Evolutionary conservation across 177 flowering plant genomes (phyloP), one percentile per base, ranked within the genome.

Genomic region (Vitis hybrid): DNA sequence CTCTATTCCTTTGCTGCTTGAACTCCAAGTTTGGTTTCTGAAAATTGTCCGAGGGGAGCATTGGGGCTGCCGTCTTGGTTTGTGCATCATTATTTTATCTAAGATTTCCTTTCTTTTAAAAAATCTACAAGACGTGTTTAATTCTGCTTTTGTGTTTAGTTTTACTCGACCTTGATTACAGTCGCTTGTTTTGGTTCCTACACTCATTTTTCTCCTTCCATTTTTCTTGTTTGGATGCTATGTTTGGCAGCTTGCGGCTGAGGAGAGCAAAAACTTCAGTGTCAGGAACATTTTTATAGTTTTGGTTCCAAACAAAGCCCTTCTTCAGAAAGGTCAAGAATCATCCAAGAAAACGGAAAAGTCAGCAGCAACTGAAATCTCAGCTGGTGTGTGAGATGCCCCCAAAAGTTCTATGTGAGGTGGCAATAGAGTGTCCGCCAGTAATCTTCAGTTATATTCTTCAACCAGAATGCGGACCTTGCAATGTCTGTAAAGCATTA

Each of bases 231-330:
- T 55, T 15, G 55, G 46, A n/a, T 77, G 30, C 50, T 62, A 14
- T 21, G 10, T n/a, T 68, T 68, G 78, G 70, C 83, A 95, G 98
- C 86, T 91, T 67, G 98, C 91, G n/a, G 78, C 76, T 0, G 94
- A 91, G 85, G 97, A 95, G 78, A 78, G 74, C 80, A 89, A 88
- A 80, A 90, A 70, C 79, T 89, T 93, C 66, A 75, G 81, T 6
- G 96, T 91, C 15, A 80, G 89, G 75, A 88, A 88, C 70, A 78
- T 93, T 11, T 85, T 71, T 70, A 78, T 95, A 11, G 73, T 85
- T 66, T 77, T 95, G 82, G 80, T 89, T 64, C 97, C 98, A 32
- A 93, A 89, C 69, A 91, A 91, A 76, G 81, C 81, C 32, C 64
- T 83, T 76, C 65, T 70, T 66, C 92, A 82, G 74, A 91, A 85